Base-by-base conservation (phyloP, 441 rosid species). In the Erodium moschatum region DNA sequence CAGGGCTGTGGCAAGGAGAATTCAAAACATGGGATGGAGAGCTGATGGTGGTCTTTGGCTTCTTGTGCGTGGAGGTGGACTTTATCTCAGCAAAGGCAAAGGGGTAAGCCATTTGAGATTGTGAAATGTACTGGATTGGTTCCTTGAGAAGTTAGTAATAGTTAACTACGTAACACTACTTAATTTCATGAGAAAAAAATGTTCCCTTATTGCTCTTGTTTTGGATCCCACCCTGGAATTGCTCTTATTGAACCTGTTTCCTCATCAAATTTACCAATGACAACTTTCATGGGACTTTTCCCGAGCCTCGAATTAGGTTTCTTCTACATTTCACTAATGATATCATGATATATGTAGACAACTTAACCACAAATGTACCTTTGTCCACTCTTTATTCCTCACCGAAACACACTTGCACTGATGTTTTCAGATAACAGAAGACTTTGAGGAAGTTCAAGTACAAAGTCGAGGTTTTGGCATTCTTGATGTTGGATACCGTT, bases 41-140 rank as follows among this genome's bases (percentile, higher is more conserved):
- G 90, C 92, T 66, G 97, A 92, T 84, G 98, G 97, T 69, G 97
- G 97, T 58, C 96, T 93, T 80, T 93, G 98, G 98, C 94, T 93
- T 79, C 97, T 93, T 76, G 94, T 86, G 69, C 96, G 97, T 50
- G 97, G 98, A 44, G 98, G 97, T 21, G 96, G 98, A 64, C 97
- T 92, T 77, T 92, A 81, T 81, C 94, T 90, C 67, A 92, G 98
- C 85, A 87, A 88, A 83, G 98, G 96, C 77, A 85, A 87, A 9
- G 97, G 96, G 77, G 97, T 92, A 76, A 84, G 86, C 82, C 20
- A 54, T 54, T 54, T 18, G 20, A 18, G 10, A 54, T 54, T 54
- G 60, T 52, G 61, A 16, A 54, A 54, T 54, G 21, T 18, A 15
- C 61, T 54, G 61, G 21, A 18, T 7, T 54, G 20, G 61, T 54